Evolutionary conservation across 805 yeast species (phyloP).

Genomic region (Ogataea henricii): DNA sequence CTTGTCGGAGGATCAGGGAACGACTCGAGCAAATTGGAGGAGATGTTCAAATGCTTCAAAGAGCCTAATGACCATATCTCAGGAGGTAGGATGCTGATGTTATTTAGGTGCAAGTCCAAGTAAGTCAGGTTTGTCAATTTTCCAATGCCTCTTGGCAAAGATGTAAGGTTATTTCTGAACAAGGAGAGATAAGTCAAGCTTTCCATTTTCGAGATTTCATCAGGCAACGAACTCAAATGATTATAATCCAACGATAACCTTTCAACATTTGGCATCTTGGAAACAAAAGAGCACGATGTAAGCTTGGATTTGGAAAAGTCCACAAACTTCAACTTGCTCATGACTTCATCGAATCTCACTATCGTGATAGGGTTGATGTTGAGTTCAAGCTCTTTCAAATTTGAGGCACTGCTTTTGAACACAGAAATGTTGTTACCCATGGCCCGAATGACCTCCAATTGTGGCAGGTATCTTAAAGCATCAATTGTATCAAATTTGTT

Average conservation of each 20-base stretch:
- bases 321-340: conserved; percentile 65
- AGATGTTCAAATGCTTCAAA: conserved; percentile 61
- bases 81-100: conserved; percentile 66
- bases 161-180: conserved; percentile 71
- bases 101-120: conserved; percentile 83
- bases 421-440: conserved; percentile 76
- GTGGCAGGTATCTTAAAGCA: conserved; percentile 56
- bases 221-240: conserved; percentile 76
- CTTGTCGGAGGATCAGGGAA: conserved; percentile 56
- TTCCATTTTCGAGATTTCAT: conserved; percentile 58
- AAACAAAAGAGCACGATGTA: conserved; percentile 69
- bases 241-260: conserved; percentile 78
- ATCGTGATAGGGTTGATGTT: conserved; percentile 85
- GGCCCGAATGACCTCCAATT: conserved; percentile 69
- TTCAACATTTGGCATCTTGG: conserved; percentile 64
- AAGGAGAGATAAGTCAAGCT: conserved; percentile 68
- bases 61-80: conserved; percentile 65
- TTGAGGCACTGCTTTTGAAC: conserved; percentile 62
- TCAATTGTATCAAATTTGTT: conserved; percentile 61
- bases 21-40: conserved; percentile 67
- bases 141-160: conserved; percentile 68
- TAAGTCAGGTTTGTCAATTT: conserved; percentile 57
- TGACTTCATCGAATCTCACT: conserved; percentile 52
- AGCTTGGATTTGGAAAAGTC: conserved; percentile 83
- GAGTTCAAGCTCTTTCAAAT: conserved; percentile 66